Conservation (phyloP, 345 rosid genomes). For the Kernera saxatilis region DNA sequence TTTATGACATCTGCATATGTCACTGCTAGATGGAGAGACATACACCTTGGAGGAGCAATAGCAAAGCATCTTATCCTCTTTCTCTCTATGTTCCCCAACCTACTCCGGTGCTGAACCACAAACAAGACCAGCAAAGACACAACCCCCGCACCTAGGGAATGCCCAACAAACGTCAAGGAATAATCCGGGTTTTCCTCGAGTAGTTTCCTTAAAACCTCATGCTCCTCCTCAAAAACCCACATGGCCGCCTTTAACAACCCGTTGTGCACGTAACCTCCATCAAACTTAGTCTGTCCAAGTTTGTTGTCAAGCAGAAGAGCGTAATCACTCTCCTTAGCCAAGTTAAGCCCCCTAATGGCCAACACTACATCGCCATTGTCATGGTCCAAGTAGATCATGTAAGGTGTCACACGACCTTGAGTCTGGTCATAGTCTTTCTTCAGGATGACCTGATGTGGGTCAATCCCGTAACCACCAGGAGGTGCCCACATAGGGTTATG, state of each 20-base stretch:
- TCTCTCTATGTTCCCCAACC: slow-evolving; percentile 68
- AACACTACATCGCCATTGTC: slow-evolving; percentile 52
- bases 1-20: slow-evolving; percentile 84
- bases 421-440: slow-evolving; percentile 64
- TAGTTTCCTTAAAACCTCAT: slow-evolving; percentile 50
- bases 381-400: slow-evolving; percentile 81
- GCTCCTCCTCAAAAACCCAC: slow-evolving; percentile 74
- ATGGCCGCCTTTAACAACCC: slow-evolving; percentile 79
- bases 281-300: slow-evolving; percentile 80
- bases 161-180: slow-evolving; percentile 79
- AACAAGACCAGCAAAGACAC: slow-evolving; percentile 60
- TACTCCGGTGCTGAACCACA: slow-evolving; percentile 51
- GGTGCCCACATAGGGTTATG: slow-evolving; percentile 80
- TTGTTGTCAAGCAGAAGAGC: slow-evolving; percentile 85
- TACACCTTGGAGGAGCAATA: slow-evolving; percentile 85
- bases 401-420: slow-evolving; percentile 64
- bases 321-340: slow-evolving; percentile 80
- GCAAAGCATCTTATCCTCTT: slow-evolving; percentile 79
- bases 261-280: slow-evolving; percentile 90
- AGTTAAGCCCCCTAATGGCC: slow-evolving; percentile 74
- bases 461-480: slow-evolving; percentile 73
- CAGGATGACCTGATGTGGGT: slow-evolving; percentile 59
- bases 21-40: slow-evolving; percentile 88
- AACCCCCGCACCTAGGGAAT: slow-evolving; percentile 87
- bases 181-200: slow-evolving; percentile 56